Conservation (phyloP, 306 rosid genomes). For the Neltuma alba region DNA sequence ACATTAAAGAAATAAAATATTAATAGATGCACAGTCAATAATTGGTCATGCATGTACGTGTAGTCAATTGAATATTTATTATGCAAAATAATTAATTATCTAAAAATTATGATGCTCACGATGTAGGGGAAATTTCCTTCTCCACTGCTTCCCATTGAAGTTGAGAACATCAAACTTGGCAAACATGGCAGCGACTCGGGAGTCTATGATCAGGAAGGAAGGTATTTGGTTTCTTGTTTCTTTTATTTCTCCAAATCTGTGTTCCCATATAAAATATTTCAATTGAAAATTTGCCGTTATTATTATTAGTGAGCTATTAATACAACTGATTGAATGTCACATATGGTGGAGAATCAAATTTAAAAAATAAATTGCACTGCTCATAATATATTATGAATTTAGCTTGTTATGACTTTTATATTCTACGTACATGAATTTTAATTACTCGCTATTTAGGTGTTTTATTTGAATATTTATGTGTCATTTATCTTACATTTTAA, state of each 20-base stretch:
- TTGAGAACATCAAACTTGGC: constrained; percentile 43
- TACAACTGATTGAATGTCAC: background rate
- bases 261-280: no score
- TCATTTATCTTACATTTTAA: no score
- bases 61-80: background rate
- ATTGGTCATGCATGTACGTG: background rate
- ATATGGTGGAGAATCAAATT: background rate
- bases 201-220: constrained; percentile 60
- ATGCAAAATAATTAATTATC: background rate
- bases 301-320: background rate
- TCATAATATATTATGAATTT: background rate
- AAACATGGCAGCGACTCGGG: constrained; percentile 74
- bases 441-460: no score
- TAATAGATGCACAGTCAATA: background rate
- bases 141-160: constrained; percentile 54
- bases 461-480: no score
- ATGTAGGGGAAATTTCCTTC: constrained; percentile 59
- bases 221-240: constrained; percentile 40
- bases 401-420: no score
- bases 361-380: background rate
- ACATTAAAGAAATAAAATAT: background rate
- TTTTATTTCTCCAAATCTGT: background rate
- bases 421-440: no score
- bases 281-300: background rate
- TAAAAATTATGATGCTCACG: background rate